phyloP scores from a whole-genome alignment of 2,329 filamentous ascomycete species.

The Hypoxylon sp. region DNA sequence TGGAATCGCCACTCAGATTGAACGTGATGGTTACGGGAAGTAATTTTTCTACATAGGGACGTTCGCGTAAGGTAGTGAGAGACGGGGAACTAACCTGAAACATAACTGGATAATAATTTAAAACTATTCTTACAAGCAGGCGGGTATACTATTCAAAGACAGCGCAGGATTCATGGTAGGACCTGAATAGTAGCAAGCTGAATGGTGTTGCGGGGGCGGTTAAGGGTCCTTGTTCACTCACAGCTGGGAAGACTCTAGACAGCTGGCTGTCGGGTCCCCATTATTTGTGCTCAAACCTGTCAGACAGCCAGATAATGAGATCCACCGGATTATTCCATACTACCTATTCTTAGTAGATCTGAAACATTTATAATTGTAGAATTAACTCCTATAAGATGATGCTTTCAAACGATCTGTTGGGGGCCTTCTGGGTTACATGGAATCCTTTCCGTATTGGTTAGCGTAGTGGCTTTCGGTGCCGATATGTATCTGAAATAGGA shows the following conservation, averaged over 20 bases:
- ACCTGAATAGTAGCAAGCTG: not conserved
- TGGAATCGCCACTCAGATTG: slow-evolving; percentile 4
- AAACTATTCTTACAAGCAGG: not conserved
- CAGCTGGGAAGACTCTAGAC: slow-evolving; percentile 15
- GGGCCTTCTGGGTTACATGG: not conserved
- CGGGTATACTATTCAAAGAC: not conserved
- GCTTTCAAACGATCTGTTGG: not conserved
- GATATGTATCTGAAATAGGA: no score
- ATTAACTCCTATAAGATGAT: not conserved
- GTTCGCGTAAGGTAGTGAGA: slow-evolving; percentile 1
- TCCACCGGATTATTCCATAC: not conserved
- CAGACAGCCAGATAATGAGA: not conserved
- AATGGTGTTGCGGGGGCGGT: not conserved
- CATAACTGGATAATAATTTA: slow-evolving; percentile 29
- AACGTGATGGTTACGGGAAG: not conserved
- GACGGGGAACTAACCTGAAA: slow-evolving; percentile 44
- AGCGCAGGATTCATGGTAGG: not conserved
- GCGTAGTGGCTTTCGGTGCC: no score
- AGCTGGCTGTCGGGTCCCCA: slow-evolving; percentile 8
- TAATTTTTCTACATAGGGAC: no score
- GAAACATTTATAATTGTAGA: not conserved
- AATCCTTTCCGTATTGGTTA: no score
- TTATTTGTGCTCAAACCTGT: not conserved
- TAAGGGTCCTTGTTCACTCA: slow-evolving; percentile 6
- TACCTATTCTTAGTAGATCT: not conserved